These are phyloP conservation scores for Agaricales sp. DNA, from an alignment of 1,284 basidiomycete genomes.

Conservation along the genomic window DNA sequence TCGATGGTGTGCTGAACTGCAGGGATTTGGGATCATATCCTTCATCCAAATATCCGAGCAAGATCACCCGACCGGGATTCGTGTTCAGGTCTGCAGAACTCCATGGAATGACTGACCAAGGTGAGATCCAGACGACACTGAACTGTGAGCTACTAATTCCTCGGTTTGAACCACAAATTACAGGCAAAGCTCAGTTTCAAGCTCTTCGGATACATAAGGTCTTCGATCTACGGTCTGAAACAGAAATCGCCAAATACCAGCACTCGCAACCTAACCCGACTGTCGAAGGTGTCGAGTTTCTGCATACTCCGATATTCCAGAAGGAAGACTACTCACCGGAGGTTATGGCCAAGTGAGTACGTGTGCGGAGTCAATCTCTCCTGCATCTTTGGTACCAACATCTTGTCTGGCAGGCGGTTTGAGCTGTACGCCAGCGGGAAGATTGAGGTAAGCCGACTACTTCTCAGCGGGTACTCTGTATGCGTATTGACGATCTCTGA, in stretches of 20 bases:
- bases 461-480: not conserved
- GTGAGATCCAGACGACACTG: slow-evolving; percentile 24
- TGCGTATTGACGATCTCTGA: slow-evolving; percentile 1
- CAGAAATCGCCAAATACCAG: slow-evolving; percentile 60
- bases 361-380: slow-evolving; percentile 14
- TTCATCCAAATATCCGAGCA: slow-evolving; percentile 29
- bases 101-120: slow-evolving; percentile 55
- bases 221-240: slow-evolving; percentile 69
- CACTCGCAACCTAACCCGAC: slow-evolving; percentile 45
- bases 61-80: slow-evolving; percentile 43
- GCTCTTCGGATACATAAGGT: slow-evolving; percentile 54
- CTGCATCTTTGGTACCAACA: slow-evolving; percentile 12
- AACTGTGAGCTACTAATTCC: no score
- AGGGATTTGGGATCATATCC: slow-evolving; percentile 59
- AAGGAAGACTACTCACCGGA: slow-evolving; percentile 72
- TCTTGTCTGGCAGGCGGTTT: slow-evolving; percentile 58
- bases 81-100: slow-evolving; percentile 62
- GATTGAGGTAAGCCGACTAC: slow-evolving; percentile 43
- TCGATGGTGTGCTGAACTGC: slow-evolving; percentile 62
- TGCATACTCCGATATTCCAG: slow-evolving; percentile 56
- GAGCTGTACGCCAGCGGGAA: slow-evolving; percentile 71
- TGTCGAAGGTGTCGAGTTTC: slow-evolving; percentile 49
- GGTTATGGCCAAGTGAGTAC: slow-evolving; percentile 68
- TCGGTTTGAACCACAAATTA: slow-evolving; percentile 1
- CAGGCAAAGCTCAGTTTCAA: slow-evolving; percentile 47